Evolutionary conservation across 2,329 filamentous ascomycete genomes (phyloP).

Genomic region (Chalaropsis ovoidea): DNA sequence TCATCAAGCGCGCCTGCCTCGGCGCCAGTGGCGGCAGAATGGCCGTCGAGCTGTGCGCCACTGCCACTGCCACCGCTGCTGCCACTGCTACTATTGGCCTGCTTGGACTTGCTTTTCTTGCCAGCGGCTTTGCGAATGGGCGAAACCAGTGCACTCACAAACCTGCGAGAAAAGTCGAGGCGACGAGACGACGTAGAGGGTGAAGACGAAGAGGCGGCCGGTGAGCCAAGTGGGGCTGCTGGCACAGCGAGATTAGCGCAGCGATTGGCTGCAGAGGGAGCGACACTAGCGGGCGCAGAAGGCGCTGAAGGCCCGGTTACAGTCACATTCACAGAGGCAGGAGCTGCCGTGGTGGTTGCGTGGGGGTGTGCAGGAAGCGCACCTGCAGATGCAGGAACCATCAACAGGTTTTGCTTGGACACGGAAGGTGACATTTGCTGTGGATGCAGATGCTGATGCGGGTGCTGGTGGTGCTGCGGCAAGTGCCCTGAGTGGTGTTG

Average conservation of each 20-base stretch:
- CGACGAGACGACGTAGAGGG: neutral
- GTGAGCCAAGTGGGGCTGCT: neutral
- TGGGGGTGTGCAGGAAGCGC: neutral
- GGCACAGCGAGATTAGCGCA: no score
- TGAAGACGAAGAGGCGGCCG: neutral
- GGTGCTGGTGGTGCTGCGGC: neutral
- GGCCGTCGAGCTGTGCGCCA: neutral
- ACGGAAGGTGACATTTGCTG: neutral
- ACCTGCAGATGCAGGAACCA: neutral
- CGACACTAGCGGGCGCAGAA: neutral
- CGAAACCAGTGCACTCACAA: slow-evolving; percentile 19
- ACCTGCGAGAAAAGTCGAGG: slow-evolving; percentile 15
- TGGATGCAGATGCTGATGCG: neutral
- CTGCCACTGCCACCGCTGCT: neutral
- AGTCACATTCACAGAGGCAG: neutral
- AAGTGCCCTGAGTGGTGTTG: neutral
- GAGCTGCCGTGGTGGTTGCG: neutral
- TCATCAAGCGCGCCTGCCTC: neutral
- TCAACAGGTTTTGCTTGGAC: neutral
- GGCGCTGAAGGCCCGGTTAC: neutral
- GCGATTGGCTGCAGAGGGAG: no score
- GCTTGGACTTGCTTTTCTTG: neutral
- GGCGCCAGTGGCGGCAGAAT: neutral
- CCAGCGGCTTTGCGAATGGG: slow-evolving; percentile 15
- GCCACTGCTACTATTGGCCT: neutral